These are phyloP conservation scores for Arthrinium puccinioides DNA, from an alignment of 2,329 filamentous ascomycete genomes.

Conservation along the genomic window DNA sequence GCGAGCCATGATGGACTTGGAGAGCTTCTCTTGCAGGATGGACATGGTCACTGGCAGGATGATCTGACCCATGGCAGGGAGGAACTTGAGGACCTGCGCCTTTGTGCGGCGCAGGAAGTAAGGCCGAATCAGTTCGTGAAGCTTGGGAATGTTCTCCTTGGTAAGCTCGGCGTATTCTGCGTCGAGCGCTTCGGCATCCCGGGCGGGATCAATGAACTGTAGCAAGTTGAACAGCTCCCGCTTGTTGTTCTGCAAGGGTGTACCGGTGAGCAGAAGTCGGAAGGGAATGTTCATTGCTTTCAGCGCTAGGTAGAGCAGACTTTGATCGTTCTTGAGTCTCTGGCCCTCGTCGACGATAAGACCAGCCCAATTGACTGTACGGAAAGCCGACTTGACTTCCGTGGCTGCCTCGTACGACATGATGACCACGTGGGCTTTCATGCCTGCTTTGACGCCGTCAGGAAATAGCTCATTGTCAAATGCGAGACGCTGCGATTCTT, in stretches of 20 bases:
- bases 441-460: conserved; percentile 50
- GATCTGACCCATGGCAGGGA: conserved; percentile 90
- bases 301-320: conserved; percentile 70
- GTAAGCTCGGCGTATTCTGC: conserved; percentile 70
- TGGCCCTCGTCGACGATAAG: conserved; percentile 94
- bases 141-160: conserved; percentile 69
- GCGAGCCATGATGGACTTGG: conserved; percentile 87
- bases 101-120: conserved; percentile 75
- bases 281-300: conserved; percentile 70
- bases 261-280: conserved; percentile 76
- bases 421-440: conserved; percentile 86
- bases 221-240: conserved; percentile 94
- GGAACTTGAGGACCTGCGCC: conserved; percentile 78
- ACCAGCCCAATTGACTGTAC: conserved; percentile 71
- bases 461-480: conserved; percentile 84
- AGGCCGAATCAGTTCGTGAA: conserved; percentile 76
- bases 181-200: conserved; percentile 68
- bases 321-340: conserved; percentile 87
- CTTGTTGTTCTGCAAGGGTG: conserved; percentile 91
- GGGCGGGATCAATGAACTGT: conserved; percentile 75
- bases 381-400: conserved; percentile 65
- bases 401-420: conserved; percentile 89
- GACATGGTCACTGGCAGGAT: conserved; percentile 97
- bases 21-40: conserved; percentile 84
- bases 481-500: conserved; percentile 65